phyloP scores from a whole-genome alignment of 1,284 basidiomycete genomes.

The Xerocomus alliaceus region DNA sequence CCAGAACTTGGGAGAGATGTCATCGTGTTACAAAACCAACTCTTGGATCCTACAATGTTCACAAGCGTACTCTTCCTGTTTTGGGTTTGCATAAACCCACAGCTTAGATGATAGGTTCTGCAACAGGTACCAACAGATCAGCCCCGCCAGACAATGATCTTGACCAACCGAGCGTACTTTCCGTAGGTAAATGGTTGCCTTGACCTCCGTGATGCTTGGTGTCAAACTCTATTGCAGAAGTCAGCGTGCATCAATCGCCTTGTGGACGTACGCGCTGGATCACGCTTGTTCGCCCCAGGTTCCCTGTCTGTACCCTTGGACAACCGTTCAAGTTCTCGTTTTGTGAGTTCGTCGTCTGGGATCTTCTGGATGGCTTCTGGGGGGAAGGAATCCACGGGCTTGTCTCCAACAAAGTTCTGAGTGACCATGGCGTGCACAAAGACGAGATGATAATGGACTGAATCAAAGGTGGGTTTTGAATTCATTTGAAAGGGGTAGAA shows the following conservation, averaged over 20 bases:
- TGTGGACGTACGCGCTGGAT: slow-evolving; percentile 18
- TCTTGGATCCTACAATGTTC: no score
- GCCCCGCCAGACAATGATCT: no score
- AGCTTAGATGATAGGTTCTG: slow-evolving; percentile 1
- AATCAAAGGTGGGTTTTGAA: neutral
- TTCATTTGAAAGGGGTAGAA: no score
- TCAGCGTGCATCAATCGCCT: neutral
- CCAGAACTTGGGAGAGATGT: no score
- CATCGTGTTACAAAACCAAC: neutral
- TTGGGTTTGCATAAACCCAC: neutral
- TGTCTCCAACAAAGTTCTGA: slow-evolving; percentile 30
- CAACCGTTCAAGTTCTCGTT: slow-evolving; percentile 16
- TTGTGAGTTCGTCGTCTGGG: slow-evolving; percentile 26
- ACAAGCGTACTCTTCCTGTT: no score
- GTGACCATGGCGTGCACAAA: slow-evolving; percentile 14
- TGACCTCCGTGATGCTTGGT: slow-evolving; percentile 16
- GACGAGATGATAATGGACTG: neutral
- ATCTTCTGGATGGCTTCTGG: slow-evolving; percentile 22
- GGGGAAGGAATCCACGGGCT: slow-evolving; percentile 23
- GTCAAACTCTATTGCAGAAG: slow-evolving; percentile 18
- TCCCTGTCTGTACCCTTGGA: slow-evolving; percentile 11
- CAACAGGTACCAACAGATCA: neutral
- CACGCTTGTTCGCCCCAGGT: slow-evolving; percentile 23
- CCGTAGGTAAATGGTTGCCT: neutral
- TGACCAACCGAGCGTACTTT: neutral